Base-by-base conservation (phyloP, 768 basidiomycete species). In the Mycena rosella region DNA sequence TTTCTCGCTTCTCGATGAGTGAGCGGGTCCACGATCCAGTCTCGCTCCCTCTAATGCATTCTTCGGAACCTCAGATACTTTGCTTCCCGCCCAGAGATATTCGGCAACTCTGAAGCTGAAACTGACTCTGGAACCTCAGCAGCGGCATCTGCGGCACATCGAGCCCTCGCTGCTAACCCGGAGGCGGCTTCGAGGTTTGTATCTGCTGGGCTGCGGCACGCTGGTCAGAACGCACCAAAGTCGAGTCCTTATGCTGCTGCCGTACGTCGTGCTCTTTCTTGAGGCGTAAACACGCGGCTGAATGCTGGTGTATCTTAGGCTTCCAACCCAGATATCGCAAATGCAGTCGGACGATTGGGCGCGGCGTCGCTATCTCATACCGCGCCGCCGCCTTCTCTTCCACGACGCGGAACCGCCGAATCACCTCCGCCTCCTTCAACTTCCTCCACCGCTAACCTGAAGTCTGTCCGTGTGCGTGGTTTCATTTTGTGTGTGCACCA, bases 261-360 rank as follows among this genome's bases (percentile, higher is more conserved):
- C 17, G 67, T 68, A 30, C 17, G 67, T 47, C 45, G 40, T 18
- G 24, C 48, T n/a, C 5, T 54, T 42, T 1, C 51, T 2, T 20
- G 27, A 26, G 52, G 54, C 51, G 47, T 30, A 26, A 36, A 59
- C 48, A n/a, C 51, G 18, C 18, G 24, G 44, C 36, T 56, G 53
- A 40, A 52, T 38, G 51, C 26, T 30, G 55, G 8, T 29, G 26
- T 44, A 24, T 3, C n/a, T 36, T 65, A 83, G 82, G 79, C 79
- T 13, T 74, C 78, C 48, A 82, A 83, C 68, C 80, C 80, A 36
- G 84, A 86, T 52, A 70, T 82, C 11, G 75, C 74, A 24, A 81
- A 75, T 55, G 81, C 84, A 13, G 77, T 85, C 38, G 88, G 88
- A 8, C 84, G 88, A 27, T 84, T 91, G 32, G 88, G 89, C 1